These are phyloP conservation scores for Aspergillus bridgeri DNA, from an alignment of 495 filamentous ascomycete species.

Conservation along the genomic window DNA sequence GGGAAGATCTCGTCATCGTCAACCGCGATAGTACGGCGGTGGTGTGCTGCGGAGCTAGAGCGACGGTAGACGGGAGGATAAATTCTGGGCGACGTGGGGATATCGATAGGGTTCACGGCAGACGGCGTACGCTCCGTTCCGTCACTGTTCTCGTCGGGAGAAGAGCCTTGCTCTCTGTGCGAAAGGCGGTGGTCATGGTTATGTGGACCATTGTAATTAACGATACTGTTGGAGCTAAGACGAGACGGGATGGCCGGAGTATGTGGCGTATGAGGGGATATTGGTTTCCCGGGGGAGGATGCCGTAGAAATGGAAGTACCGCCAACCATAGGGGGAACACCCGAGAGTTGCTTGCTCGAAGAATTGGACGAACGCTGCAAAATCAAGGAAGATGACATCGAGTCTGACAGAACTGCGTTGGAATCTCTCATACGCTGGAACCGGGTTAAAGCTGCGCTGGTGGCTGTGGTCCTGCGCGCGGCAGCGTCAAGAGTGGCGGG, in stretches of 20 bases:
- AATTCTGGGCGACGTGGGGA: slow-evolving; percentile 72
- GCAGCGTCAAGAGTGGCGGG: slow-evolving; percentile 55
- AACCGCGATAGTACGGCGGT: slow-evolving; percentile 46
- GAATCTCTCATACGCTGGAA: slow-evolving; percentile 85
- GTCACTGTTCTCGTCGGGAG: slow-evolving; percentile 34
- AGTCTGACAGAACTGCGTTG: slow-evolving; percentile 80
- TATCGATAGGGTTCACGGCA: slow-evolving; percentile 70
- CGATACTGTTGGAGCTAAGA: slow-evolving; percentile 81
- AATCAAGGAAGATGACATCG: slow-evolving; percentile 79
- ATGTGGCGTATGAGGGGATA: slow-evolving; percentile 91
- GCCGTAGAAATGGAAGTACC: slow-evolving; percentile 79
- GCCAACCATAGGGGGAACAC: slow-evolving; percentile 78
- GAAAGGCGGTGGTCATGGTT: slow-evolving; percentile 21
- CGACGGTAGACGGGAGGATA: slow-evolving; percentile 60
- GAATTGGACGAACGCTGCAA: slow-evolving; percentile 78
- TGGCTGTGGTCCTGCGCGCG: slow-evolving; percentile 53
- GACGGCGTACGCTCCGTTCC: slow-evolving; percentile 44
- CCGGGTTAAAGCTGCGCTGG: slow-evolving; percentile 64
- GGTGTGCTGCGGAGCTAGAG: slow-evolving; percentile 77
- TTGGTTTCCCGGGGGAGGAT: slow-evolving; percentile 85
- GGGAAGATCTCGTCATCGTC: slow-evolving; percentile 61
- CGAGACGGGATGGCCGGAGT: slow-evolving; percentile 89
- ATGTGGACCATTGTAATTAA: slow-evolving; percentile 58
- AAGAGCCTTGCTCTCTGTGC: slow-evolving; percentile 34
- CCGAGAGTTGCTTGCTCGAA: slow-evolving; percentile 79